phyloP scores from a whole-genome alignment of 2,329 filamentous ascomycete genomes.

The Trichoderma cornu-damae region DNA sequence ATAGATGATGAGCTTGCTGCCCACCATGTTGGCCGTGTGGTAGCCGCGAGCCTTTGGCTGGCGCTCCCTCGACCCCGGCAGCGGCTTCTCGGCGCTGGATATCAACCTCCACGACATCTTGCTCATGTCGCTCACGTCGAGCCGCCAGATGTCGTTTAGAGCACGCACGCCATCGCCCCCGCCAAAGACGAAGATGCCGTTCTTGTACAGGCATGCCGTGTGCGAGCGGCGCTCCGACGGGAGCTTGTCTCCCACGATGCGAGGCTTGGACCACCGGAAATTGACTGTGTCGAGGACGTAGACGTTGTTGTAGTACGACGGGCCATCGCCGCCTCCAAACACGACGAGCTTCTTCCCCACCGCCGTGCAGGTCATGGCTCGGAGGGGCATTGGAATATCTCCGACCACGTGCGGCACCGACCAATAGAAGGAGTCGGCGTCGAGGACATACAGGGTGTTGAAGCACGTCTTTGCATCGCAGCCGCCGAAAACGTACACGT shows the following conservation, averaged over 20 bases:
- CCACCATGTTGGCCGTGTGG: slow-evolving; percentile 69
- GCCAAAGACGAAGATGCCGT: slow-evolving; percentile 67
- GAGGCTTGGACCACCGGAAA: slow-evolving; percentile 60
- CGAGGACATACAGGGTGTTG: slow-evolving; percentile 63
- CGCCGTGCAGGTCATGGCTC: slow-evolving; percentile 67
- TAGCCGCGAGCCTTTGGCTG: slow-evolving; percentile 62
- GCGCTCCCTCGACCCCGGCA: slow-evolving; percentile 31
- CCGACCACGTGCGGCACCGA: slow-evolving; percentile 59
- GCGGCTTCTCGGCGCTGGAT: slow-evolving; percentile 42
- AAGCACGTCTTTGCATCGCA: slow-evolving; percentile 64
- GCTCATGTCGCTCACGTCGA: slow-evolving; percentile 60
- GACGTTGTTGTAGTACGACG: slow-evolving; percentile 66
- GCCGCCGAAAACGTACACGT: slow-evolving; percentile 63
- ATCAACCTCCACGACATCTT: slow-evolving; percentile 67
- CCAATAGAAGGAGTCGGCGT: slow-evolving; percentile 67
- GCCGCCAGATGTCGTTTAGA: slow-evolving; percentile 67
- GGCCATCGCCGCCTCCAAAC: slow-evolving; percentile 65
- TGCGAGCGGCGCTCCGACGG: slow-evolving; percentile 62
- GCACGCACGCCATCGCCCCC: slow-evolving; percentile 66
- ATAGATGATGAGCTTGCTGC: slow-evolving; percentile 66
- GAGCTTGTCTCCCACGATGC: slow-evolving; percentile 51
- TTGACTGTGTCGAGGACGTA: slow-evolving; percentile 68
- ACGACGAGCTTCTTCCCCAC: slow-evolving; percentile 66
- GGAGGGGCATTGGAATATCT: slow-evolving; percentile 58
- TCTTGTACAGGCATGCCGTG: slow-evolving; percentile 67